A percentile compares a stretch with the other conserved stretches of the same genome.
Evolutionary conservation across 352 stramenopile species (phyloP).

Genomic region (Thraustotheca clavata): DNA sequence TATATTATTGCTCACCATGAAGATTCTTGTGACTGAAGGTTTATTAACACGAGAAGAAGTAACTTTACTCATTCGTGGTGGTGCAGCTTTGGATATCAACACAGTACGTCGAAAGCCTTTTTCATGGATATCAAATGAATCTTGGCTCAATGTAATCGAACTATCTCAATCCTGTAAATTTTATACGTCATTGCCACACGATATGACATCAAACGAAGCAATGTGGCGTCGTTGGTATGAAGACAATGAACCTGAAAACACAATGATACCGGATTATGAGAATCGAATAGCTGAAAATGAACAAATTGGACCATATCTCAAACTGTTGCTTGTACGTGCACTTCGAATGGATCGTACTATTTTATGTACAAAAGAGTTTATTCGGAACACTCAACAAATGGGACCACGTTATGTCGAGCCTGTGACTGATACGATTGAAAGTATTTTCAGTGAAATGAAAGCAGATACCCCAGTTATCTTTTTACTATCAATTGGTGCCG

Average conservation of each 20-base stretch:
- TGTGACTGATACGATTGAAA: slow-evolving; percentile 98
- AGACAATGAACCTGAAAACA: slow-evolving; percentile 95
- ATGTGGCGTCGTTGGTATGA: slow-evolving; percentile 98
- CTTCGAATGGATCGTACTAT: slow-evolving; percentile 97
- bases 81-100: slow-evolving; percentile 96
- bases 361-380: slow-evolving; percentile 96
- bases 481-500: slow-evolving; percentile 93
- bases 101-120: slow-evolving; percentile 94
- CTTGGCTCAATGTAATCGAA: slow-evolving; percentile 97
- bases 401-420: slow-evolving; percentile 94
- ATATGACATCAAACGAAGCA: slow-evolving; percentile 94
- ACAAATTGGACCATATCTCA: slow-evolving; percentile 93
- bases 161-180: slow-evolving; percentile 94
- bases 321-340: slow-evolving; percentile 94
- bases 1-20: slow-evolving; percentile 95
- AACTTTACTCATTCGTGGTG: slow-evolving; percentile 92
- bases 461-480: slow-evolving; percentile 96
- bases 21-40: slow-evolving; percentile 94
- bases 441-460: slow-evolving; percentile 95
- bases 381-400: slow-evolving; percentile 95
- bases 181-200: slow-evolving; percentile 93
- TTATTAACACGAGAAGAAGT: slow-evolving; percentile 93
- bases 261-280: slow-evolving; percentile 95
- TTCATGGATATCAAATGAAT: slow-evolving; percentile 95
- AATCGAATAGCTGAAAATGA: slow-evolving; percentile 88